phyloP scores from a whole-genome alignment of 163 green algal species.

The Scenedesmus sp. region DNA sequence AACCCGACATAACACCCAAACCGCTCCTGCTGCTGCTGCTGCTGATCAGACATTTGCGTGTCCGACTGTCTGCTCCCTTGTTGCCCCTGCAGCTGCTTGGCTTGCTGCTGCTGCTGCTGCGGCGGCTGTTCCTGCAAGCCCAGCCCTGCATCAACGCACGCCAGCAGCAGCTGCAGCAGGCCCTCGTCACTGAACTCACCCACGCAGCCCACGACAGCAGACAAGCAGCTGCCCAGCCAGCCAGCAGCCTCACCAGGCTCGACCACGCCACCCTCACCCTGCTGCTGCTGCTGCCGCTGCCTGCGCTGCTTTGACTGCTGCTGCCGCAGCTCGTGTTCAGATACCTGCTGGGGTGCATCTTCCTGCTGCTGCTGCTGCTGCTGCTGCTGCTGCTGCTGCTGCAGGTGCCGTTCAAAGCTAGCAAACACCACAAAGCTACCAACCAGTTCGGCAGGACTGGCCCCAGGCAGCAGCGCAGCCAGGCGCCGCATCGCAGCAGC shows the following conservation, averaged over 20 bases:
- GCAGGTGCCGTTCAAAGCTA: background rate
- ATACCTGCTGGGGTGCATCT: background rate
- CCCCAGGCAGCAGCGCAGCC: background rate
- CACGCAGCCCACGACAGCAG: background rate
- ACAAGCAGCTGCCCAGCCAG: constrained; percentile 11
- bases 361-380: background rate
- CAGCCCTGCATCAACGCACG: background rate
- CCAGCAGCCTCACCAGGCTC: background rate
- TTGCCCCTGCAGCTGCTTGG: background rate
- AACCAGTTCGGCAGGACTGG: constrained; percentile 37
- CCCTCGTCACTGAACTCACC: constrained; percentile 41
- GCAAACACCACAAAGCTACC: constrained; percentile 40
- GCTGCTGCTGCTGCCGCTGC: background rate
- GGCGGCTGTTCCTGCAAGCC: background rate
- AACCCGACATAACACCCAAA: background rate
- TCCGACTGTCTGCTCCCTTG: background rate
- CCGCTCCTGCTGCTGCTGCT: constrained; percentile 2
- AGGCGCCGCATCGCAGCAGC: constrained; percentile 18
- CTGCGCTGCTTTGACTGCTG: background rate
- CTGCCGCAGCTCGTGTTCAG: background rate
- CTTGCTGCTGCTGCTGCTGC: constrained; percentile 13
- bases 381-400: background rate
- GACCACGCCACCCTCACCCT: background rate
- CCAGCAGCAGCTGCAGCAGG: constrained; percentile 46
- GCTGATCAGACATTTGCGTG: background rate